Evolutionary conservation across 768 basidiomycete species (phyloP).

Genomic region (Russula virescens): DNA sequence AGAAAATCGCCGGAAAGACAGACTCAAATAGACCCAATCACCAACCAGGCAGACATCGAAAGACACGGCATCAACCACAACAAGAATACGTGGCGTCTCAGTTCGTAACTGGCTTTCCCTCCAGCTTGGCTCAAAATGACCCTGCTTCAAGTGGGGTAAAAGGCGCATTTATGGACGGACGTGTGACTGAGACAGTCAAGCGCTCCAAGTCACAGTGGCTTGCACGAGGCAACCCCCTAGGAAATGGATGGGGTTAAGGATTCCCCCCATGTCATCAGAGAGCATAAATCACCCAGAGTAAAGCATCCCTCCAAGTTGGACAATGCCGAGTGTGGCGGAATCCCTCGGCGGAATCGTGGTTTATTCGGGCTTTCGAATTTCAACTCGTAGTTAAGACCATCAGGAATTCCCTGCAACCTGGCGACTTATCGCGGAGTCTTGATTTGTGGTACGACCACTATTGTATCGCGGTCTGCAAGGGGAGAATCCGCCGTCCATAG

Average conservation of each 20-base stretch:
- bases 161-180: background rate
- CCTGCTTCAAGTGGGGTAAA: background rate
- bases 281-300: background rate
- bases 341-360: background rate
- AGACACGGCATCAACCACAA: background rate
- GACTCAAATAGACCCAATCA: background rate
- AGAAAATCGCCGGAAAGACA: background rate
- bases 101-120: background rate
- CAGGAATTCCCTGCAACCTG: too few relatives aligned
- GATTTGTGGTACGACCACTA: too few relatives aligned
- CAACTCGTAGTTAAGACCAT: background rate
- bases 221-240: background rate
- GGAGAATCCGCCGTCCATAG: too few relatives aligned
- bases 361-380: background rate
- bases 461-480: too few relatives aligned
- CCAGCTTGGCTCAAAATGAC: background rate
- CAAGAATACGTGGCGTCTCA: background rate
- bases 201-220: background rate
- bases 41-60: background rate
- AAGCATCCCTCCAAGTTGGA: background rate
- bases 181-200: background rate
- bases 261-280: background rate
- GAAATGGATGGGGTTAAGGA: background rate
- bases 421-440: too few relatives aligned
- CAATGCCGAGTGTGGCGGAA: too few relatives aligned